Percentiles rank a stretch among this genome's conserved stretches.
phyloP scores from a whole-genome alignment of 2,329 filamentous ascomycete genomes.

The Botrytis deweyae region DNA sequence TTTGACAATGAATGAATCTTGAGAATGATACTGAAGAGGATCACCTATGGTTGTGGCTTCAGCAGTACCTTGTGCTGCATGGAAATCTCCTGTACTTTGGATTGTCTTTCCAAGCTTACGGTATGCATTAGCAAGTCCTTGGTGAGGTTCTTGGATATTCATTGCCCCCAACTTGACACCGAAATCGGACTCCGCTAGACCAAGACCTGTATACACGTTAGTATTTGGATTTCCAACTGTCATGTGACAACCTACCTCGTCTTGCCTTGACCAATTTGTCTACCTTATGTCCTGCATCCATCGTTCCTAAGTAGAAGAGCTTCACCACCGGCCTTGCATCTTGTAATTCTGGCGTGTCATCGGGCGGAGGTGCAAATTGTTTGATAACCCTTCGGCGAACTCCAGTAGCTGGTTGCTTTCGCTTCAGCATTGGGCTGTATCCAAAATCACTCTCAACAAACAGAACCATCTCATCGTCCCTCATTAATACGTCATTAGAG shows the following conservation, averaged over 20 bases:
- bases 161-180: slow-evolving; percentile 86
- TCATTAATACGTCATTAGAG: slow-evolving; percentile 86
- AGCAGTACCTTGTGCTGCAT: slow-evolving; percentile 92
- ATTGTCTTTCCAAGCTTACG: slow-evolving; percentile 92
- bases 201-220: slow-evolving; percentile 64
- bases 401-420: slow-evolving; percentile 95
- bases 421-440: slow-evolving; percentile 91
- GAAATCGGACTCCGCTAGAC: slow-evolving; percentile 88
- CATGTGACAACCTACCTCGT: slow-evolving; percentile 62
- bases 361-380: slow-evolving; percentile 95
- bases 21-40: slow-evolving; percentile 89
- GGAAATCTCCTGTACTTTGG: slow-evolving; percentile 90
- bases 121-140: slow-evolving; percentile 84
- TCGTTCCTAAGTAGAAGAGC: slow-evolving; percentile 88
- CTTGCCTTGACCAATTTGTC: slow-evolving; percentile 90
- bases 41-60: slow-evolving; percentile 95
- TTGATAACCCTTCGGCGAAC: slow-evolving; percentile 94
- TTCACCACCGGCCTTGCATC: slow-evolving; percentile 90
- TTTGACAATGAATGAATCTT: slow-evolving; percentile 96
- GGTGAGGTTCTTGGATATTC: slow-evolving; percentile 86
- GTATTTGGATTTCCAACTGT: slow-evolving; percentile 32
- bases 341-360: slow-evolving; percentile 92
- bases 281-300: slow-evolving; percentile 97
- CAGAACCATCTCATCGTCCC: slow-evolving; percentile 94
- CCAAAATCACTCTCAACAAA: slow-evolving; percentile 99